Conservation (phyloP, 2,329 filamentous ascomycete species). For the Phialocephala sp. region DNA sequence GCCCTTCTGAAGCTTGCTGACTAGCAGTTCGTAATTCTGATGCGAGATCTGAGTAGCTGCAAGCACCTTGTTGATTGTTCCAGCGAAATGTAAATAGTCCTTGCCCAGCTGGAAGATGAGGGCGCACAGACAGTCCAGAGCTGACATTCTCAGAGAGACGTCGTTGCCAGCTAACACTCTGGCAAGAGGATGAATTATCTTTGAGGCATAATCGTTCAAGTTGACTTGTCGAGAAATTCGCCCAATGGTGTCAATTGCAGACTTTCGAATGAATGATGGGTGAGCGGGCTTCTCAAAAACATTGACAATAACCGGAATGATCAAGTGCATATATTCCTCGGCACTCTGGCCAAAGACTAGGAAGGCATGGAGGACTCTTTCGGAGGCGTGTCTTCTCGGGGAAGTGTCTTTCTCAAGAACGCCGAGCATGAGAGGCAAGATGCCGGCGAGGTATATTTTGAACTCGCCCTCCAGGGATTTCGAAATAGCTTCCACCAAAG, state of each 20-base stretch:
- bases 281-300: conserved; percentile 91
- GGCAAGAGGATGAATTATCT: conserved; percentile 93
- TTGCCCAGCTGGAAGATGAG: conserved; percentile 95
- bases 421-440: conserved; percentile 92
- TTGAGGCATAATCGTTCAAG: conserved; percentile 93
- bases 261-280: conserved; percentile 78
- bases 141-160: conserved; percentile 74
- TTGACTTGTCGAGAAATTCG: conserved; percentile 96
- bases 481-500: conserved; percentile 91
- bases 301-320: conserved; percentile 92
- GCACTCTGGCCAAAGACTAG: conserved; percentile 93
- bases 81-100: conserved; percentile 93
- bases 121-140: conserved; percentile 91
- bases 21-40: conserved; percentile 88
- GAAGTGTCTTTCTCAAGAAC: conserved; percentile 87
- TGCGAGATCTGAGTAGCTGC: conserved; percentile 82
- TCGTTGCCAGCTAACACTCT: conserved; percentile 80
- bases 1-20: conserved; percentile 91
- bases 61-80: conserved; percentile 88
- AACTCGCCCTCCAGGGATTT: conserved; percentile 96
- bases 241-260: conserved; percentile 92
- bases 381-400: conserved; percentile 77
- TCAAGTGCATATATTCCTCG: conserved; percentile 99
- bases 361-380: conserved; percentile 92
- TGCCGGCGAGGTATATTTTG: conserved; percentile 88